Conservation (phyloP, 345 rosid genomes). For the Lepidium sativum region DNA sequence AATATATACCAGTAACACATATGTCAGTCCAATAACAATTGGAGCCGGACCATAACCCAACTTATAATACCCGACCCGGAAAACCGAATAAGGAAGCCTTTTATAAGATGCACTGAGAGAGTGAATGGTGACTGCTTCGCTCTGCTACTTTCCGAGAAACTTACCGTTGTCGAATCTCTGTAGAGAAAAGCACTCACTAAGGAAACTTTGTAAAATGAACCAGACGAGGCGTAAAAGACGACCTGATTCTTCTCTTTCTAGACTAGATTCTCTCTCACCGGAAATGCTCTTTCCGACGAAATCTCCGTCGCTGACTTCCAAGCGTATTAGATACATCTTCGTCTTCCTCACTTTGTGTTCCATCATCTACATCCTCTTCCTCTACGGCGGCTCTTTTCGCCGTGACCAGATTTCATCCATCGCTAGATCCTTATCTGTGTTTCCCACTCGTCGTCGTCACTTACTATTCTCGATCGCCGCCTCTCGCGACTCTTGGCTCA, state of each 20-base stretch:
- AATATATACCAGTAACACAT: too few species aligned
- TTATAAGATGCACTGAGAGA: neutral
- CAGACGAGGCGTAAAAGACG: constrained; percentile 29
- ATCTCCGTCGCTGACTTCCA: constrained; percentile 24
- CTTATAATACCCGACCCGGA: neutral
- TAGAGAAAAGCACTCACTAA: neutral
- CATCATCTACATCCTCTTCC: constrained; percentile 42
- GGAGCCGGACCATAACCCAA: neutral
- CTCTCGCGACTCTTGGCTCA: constrained; percentile 48
- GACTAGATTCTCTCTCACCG: constrained; percentile 9
- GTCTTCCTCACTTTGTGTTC: constrained; percentile 34
- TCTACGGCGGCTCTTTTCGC: constrained; percentile 14
- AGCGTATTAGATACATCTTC: constrained; percentile 47
- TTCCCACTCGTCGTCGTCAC: constrained; percentile 45
- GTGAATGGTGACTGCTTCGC: neutral
- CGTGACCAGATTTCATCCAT: constrained; percentile 22
- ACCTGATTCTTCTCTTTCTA: constrained; percentile 11
- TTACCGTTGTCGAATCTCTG: neutral
- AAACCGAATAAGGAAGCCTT: neutral
- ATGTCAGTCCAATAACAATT: too few species aligned
- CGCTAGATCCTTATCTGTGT: constrained; percentile 13
- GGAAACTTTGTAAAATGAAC: neutral
- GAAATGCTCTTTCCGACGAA: constrained; percentile 30
- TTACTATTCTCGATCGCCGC: constrained; percentile 73
- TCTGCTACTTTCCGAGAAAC: neutral